Conservation (phyloP, 148 eudicot genomes). For the Hydrangea macrophylla region DNA sequence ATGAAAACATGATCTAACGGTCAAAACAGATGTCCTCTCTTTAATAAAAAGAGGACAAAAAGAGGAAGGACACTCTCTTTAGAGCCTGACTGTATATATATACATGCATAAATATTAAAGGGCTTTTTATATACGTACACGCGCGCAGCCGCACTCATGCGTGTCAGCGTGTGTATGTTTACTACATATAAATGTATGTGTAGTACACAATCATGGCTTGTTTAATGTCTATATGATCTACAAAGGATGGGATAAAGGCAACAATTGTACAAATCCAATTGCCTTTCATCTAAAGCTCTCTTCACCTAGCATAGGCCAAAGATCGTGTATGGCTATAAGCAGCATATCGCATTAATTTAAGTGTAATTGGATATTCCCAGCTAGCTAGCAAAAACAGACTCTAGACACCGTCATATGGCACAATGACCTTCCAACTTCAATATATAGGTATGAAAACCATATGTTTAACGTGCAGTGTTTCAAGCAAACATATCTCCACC, state of each 20-base stretch:
- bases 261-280: constrained; percentile 3
- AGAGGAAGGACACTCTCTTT: too few species aligned
- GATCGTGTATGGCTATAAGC: constrained; percentile 15
- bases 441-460: neutral
- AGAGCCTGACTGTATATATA: neutral
- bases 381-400: too few species aligned
- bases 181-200: neutral
- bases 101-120: too few species aligned
- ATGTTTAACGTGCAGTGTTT: neutral
- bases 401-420: constrained; percentile 15
- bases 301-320: neutral
- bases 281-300: constrained; percentile 15
- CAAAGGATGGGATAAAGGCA: constrained; percentile 27
- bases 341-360: constrained; percentile 12
- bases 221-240: neutral
- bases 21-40: too few species aligned
- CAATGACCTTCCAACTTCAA: constrained; percentile 16
- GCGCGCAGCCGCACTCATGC: too few species aligned
- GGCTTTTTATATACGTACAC: neutral
- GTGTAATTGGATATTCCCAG: neutral
- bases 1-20: too few species aligned
- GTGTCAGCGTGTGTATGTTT: too few species aligned
- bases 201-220: constrained; percentile 14
- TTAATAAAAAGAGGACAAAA: too few species aligned
- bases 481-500: constrained; percentile 9